Conservation (phyloP, 169 alveolate species). For the Cryptosporidium baileyi region DNA sequence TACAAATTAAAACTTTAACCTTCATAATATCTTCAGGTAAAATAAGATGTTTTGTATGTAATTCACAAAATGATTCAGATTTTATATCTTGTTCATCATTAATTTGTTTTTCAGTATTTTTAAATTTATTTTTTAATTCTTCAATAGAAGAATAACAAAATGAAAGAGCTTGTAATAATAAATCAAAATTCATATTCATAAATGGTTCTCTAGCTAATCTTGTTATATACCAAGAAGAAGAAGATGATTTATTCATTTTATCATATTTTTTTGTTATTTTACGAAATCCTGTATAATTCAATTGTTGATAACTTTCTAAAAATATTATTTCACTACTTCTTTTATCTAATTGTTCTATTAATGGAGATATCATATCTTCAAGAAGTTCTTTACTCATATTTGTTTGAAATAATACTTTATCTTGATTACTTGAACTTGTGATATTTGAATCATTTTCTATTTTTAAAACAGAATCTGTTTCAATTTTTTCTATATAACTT, state of each 20-base stretch:
- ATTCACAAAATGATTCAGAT: neutral
- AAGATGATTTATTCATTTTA: conserved; percentile 74
- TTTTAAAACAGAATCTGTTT: neutral
- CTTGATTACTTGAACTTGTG: neutral
- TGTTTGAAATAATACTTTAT: neutral
- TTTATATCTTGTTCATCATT: neutral
- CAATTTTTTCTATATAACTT: conserved; percentile 10
- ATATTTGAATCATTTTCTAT: neutral
- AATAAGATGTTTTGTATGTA: conserved; percentile 47
- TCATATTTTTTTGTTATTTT: conserved; percentile 81
- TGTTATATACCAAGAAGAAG: conserved; percentile 75
- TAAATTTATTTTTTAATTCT: neutral
- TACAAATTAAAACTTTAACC: conserved; percentile 34
- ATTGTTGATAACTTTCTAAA: conserved; percentile 72
- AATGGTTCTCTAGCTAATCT: conserved; percentile 75
- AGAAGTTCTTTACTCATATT: conserved; percentile 30
- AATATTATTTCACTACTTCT: conserved; percentile 73
- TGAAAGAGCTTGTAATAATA: conserved; percentile 63
- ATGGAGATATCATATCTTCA: conserved; percentile 32
- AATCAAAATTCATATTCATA: conserved; percentile 70
- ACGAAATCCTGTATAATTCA: conserved; percentile 79
- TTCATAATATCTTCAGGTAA: conserved; percentile 58
- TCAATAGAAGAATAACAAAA: conserved; percentile 5
- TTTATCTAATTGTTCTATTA: conserved; percentile 58
- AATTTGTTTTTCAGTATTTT: neutral